phyloP scores from a whole-genome alignment of 805 yeast genomes.

The Candida methanosorbosa region DNA sequence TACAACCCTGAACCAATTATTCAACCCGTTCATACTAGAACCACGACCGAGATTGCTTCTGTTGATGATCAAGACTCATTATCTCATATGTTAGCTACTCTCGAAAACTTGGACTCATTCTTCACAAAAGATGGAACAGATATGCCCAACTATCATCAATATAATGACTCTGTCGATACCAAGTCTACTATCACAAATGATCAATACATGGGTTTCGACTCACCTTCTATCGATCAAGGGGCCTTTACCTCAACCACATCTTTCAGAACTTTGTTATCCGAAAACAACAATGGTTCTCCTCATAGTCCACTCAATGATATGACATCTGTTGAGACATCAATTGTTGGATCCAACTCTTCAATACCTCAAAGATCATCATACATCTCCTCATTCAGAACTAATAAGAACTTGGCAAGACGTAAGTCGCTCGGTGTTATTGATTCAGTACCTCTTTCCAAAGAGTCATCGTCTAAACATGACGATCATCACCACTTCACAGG shows the following conservation, averaged over 20 bases:
- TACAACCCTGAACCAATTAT: constrained; percentile 18
- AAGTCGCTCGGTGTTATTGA: constrained; percentile 3
- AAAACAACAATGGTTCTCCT: constrained; percentile 17
- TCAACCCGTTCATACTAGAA: constrained; percentile 19
- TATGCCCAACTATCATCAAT: constrained; percentile 26
- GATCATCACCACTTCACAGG: constrained; percentile 5
- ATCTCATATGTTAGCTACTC: constrained; percentile 87
- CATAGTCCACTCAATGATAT: constrained; percentile 5
- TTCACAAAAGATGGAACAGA: constrained; percentile 54
- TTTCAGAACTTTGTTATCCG: constrained; percentile 68
- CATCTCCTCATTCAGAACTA: constrained; percentile 10
- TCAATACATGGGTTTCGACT: constrained; percentile 18
- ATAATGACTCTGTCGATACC: constrained; percentile 56
- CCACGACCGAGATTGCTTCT: constrained; percentile 37
- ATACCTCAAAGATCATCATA: constrained; percentile 3
- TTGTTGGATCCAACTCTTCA: neutral
- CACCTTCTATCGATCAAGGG: constrained; percentile 17
- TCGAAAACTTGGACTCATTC: constrained; percentile 82
- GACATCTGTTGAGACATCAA: neutral
- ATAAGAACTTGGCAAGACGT: neutral
- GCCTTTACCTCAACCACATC: constrained; percentile 51
- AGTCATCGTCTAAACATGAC: neutral
- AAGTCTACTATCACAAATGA: constrained; percentile 30
- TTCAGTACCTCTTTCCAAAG: neutral
- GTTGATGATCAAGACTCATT: constrained; percentile 55